Percentiles rank a stretch among this genome's conserved stretches.
Evolutionary conservation across 108 stramenopile genomes (phyloP).

Genomic region (Nitzschia putrida): DNA sequence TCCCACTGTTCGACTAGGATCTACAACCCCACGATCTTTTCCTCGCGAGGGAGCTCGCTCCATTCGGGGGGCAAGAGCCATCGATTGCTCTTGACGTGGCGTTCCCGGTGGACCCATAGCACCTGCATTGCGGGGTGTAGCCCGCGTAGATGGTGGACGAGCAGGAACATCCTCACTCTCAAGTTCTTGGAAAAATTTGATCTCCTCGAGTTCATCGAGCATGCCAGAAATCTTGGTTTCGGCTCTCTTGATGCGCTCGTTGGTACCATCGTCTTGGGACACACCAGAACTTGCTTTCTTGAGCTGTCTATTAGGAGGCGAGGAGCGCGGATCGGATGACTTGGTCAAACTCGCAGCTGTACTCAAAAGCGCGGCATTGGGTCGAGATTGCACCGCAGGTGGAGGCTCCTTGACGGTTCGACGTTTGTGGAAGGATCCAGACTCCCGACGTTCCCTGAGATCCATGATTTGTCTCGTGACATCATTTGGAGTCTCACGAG

Average conservation of each 20-base stretch:
- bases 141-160: conserved; percentile 22
- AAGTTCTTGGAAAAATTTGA: conserved; percentile 58
- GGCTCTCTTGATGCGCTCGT: conserved; percentile 34
- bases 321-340: conserved; percentile 8
- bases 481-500: conserved; percentile 32
- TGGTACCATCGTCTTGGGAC: conserved; percentile 40
- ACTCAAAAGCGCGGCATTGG: not conserved
- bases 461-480: conserved; percentile 45
- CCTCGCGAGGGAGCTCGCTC: conserved; percentile 6
- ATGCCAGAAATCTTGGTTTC: conserved; percentile 49
- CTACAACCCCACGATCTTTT: not conserved
- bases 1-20: conserved; percentile 12
- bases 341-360: conserved; percentile 6
- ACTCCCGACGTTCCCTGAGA: conserved; percentile 40
- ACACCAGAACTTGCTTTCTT: conserved; percentile 23
- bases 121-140: conserved; percentile 3
- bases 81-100: not conserved
- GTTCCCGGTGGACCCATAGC: not conserved
- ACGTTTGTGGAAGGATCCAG: conserved; percentile 7
- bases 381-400: not conserved
- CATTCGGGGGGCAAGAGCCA: not conserved
- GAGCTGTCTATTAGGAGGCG: conserved; percentile 1
- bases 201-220: conserved; percentile 51
- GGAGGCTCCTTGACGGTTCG: not conserved
- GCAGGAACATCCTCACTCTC: conserved; percentile 33